Evolutionary conservation across 2,329 filamentous ascomycete genomes (phyloP).

Genomic region (Diaporthe aspalathi): DNA sequence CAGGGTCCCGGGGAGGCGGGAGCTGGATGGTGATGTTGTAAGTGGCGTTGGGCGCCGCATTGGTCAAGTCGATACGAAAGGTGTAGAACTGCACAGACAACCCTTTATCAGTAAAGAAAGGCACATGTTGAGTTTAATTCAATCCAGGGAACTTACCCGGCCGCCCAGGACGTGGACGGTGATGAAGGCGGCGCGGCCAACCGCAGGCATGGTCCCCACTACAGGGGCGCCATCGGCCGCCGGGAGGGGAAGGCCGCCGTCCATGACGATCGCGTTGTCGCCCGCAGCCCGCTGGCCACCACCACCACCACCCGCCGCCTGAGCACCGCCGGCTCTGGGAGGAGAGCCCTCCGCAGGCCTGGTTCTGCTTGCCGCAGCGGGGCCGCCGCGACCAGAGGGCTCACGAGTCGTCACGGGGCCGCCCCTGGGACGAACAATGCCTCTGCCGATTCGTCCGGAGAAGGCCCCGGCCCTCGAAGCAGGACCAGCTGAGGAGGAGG

Average conservation of each 20-base stretch:
- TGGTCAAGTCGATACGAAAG: neutral
- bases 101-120: neutral
- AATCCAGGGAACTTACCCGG: neutral
- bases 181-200: neutral
- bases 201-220: neutral
- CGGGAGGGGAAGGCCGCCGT: neutral
- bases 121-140: neutral
- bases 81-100: conserved; percentile 5
- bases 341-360: neutral
- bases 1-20: neutral
- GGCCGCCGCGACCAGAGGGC: neutral
- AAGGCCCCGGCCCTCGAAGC: neutral
- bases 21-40: conserved; percentile 16
- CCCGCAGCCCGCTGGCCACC: neutral
- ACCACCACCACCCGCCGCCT: neutral
- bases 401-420: too few relatives aligned
- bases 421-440: too few relatives aligned
- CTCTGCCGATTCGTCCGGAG: too few relatives aligned
- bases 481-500: neutral
- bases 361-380: neutral
- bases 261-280: neutral
- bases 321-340: neutral
- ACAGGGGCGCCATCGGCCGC: neutral
- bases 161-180: neutral
- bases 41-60: neutral